These are phyloP conservation scores for Diaporthe longicolla DNA, from an alignment of 2,329 filamentous ascomycete species.

Conservation along the genomic window DNA sequence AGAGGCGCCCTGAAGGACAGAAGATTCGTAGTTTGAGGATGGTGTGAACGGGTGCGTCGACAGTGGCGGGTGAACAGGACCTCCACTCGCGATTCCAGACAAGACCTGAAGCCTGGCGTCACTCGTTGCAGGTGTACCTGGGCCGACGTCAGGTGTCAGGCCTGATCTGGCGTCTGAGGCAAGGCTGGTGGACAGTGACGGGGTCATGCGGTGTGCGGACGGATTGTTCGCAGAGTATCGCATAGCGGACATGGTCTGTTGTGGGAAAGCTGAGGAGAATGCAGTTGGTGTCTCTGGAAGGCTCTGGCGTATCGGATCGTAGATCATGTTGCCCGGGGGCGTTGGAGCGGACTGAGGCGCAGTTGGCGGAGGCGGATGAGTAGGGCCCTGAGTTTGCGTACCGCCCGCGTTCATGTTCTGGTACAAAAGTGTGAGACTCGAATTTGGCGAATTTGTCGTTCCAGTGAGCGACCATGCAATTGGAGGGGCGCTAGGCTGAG, in stretches of 20 bases:
- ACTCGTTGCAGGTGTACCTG: slow-evolving; percentile 49
- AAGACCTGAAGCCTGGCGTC: slow-evolving; percentile 48
- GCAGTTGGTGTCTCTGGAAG: slow-evolving; percentile 64
- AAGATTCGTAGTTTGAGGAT: slow-evolving; percentile 61
- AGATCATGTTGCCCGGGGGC: slow-evolving; percentile 71
- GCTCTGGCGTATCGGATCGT: slow-evolving; percentile 71
- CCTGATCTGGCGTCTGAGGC: slow-evolving; percentile 42
- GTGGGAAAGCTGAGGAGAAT: slow-evolving; percentile 64
- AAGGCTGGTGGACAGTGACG: slow-evolving; percentile 40
- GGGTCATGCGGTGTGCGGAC: slow-evolving; percentile 47
- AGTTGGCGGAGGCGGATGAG: slow-evolving; percentile 33
- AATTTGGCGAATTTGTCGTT: slow-evolving; percentile 87
- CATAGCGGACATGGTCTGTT: slow-evolving; percentile 63
- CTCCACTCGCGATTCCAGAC: slow-evolving; percentile 44
- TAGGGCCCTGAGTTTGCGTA: slow-evolving; percentile 46
- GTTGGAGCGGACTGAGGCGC: slow-evolving; percentile 51
- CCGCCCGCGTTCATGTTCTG: slow-evolving; percentile 64
- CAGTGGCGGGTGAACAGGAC: slow-evolving; percentile 43
- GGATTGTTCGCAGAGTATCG: slow-evolving; percentile 58
- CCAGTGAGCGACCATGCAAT: slow-evolving; percentile 92
- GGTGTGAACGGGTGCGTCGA: slow-evolving; percentile 53
- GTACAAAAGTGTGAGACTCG: slow-evolving; percentile 86
- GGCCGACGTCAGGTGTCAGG: slow-evolving; percentile 49
- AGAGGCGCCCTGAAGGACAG: slow-evolving; percentile 56
- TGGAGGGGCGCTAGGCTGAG: slow-evolving; percentile 61